Conservation (phyloP, 345 rosid genomes). For the Eucalyptus shirleyi region DNA sequence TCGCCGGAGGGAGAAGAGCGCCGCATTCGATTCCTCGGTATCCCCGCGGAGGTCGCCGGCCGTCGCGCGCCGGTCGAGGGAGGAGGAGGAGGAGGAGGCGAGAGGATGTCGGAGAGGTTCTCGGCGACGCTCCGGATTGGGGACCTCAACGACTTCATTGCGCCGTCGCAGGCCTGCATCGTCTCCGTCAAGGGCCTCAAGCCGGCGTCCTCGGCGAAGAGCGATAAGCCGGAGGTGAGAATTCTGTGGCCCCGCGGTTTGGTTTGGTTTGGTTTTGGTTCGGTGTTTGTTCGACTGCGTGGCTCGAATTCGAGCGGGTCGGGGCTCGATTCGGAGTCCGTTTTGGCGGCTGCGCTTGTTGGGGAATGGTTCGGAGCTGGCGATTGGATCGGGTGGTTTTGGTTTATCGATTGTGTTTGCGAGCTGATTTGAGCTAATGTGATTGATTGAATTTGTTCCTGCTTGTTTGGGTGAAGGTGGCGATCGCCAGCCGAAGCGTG, state of each 20-base stretch:
- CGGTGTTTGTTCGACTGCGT: not conserved
- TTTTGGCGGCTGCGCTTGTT: not conserved
- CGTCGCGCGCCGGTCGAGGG: not conserved
- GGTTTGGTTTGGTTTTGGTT: not conserved
- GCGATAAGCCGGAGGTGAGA: slow-evolving; percentile 50
- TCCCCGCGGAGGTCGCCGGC: not conserved
- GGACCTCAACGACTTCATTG: slow-evolving; percentile 94
- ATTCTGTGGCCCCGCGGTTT: not conserved
- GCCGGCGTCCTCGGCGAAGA: slow-evolving; percentile 14
- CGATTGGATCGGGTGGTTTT: not conserved
- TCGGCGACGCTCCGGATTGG: slow-evolving; percentile 79
- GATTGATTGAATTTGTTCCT: not conserved
- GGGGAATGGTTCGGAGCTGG: not conserved
- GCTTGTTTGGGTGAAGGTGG: slow-evolving; percentile 23
- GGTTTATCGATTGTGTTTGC: not conserved
- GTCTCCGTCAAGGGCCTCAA: slow-evolving; percentile 55
- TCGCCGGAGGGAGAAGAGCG: not conserved
- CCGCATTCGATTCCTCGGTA: not conserved
- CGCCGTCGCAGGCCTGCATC: slow-evolving; percentile 84
- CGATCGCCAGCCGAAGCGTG: slow-evolving; percentile 13
- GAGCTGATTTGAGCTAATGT: not conserved
- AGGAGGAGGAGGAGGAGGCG: not conserved
- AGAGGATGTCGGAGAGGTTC: slow-evolving; percentile 70
- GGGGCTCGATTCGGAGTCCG: not conserved
- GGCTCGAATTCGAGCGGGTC: not conserved